Conservation (phyloP, 495 filamentous ascomycete genomes). For the Trichodelitschia bisporula region DNA sequence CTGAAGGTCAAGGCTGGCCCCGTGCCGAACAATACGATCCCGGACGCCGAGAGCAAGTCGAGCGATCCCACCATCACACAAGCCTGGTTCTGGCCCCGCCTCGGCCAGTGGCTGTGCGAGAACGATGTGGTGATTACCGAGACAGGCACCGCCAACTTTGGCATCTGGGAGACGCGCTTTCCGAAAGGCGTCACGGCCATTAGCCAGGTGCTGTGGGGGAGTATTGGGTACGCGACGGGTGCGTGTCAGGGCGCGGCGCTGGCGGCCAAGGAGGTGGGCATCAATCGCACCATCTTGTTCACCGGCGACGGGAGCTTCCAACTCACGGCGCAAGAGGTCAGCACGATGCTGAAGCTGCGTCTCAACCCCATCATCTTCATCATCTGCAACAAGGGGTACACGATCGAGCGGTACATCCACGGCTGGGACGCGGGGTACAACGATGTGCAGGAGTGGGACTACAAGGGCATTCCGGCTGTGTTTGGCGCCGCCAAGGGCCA, state of each 20-base stretch:
- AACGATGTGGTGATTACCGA: conserved; percentile 69
- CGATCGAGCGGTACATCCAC: conserved; percentile 26
- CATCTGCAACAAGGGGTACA: conserved; percentile 26
- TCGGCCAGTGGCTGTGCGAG: conserved; percentile 52
- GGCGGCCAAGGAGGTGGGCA: conserved; percentile 14
- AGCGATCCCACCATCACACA: conserved; percentile 41
- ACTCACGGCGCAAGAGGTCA: conserved; percentile 63
- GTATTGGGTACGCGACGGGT: conserved; percentile 29
- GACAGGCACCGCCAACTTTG: conserved; percentile 77
- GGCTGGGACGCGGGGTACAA: conserved; percentile 24
- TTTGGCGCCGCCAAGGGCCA: conserved; percentile 38
- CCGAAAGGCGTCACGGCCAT: conserved; percentile 49
- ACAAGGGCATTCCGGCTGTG: conserved; percentile 33
- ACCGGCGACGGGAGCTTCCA: conserved; percentile 77
- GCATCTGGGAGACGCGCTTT: conserved; percentile 72
- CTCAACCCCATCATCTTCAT: conserved; percentile 53
- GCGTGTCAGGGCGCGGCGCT: conserved; percentile 21
- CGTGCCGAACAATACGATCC: conserved; percentile 29
- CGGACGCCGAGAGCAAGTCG: conserved; percentile 23
- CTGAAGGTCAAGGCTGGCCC: conserved; percentile 19
- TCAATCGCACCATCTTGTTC: conserved; percentile 38
- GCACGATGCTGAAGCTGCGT: conserved; percentile 57
- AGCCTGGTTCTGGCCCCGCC: conserved; percentile 62
- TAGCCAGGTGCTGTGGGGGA: conserved; percentile 74
- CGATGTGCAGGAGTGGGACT: conserved; percentile 23